These are phyloP conservation scores for Diophrys appendiculata DNA, from an alignment of 73 alveolate genomes.

Conservation along the genomic window DNA sequence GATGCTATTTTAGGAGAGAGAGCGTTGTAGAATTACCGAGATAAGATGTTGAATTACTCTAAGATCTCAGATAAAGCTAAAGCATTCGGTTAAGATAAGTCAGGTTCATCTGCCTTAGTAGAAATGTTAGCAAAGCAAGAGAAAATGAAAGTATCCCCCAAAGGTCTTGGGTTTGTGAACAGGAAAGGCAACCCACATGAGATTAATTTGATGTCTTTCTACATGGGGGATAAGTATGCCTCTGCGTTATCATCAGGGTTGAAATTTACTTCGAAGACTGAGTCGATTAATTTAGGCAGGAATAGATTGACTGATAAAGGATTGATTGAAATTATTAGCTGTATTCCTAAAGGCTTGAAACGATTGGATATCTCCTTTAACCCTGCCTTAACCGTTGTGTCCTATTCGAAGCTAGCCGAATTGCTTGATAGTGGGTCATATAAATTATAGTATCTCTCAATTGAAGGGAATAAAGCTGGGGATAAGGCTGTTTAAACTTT, in stretches of 20 bases:
- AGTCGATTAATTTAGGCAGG: not conserved
- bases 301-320: conserved; percentile 17
- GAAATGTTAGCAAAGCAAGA: conserved; percentile 16
- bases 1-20: conserved; percentile 23
- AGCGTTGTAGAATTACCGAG: conserved; percentile 27
- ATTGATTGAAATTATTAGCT: not conserved
- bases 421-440: conserved; percentile 4
- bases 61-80: conserved; percentile 20
- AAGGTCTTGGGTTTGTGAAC: conserved; percentile 50
- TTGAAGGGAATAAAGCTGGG: conserved; percentile 34
- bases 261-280: not conserved
- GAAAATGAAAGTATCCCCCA: conserved; percentile 33
- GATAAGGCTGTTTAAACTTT: conserved; percentile 14
- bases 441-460: conserved; percentile 17
- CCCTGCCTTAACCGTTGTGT: conserved; percentile 18
- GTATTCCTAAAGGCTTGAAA: conserved; percentile 19
- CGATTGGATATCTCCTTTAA: conserved; percentile 35
- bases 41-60: not conserved
- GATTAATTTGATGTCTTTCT: not conserved
- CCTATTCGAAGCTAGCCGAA: conserved; percentile 10
- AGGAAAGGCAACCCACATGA: conserved; percentile 24
- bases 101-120: conserved; percentile 22
- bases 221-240: conserved; percentile 18
- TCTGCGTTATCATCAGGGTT: not conserved
- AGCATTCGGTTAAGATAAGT: not conserved